Evolutionary conservation across 169 alveolate genomes (phyloP).

Genomic region (Theileria orientalis): DNA sequence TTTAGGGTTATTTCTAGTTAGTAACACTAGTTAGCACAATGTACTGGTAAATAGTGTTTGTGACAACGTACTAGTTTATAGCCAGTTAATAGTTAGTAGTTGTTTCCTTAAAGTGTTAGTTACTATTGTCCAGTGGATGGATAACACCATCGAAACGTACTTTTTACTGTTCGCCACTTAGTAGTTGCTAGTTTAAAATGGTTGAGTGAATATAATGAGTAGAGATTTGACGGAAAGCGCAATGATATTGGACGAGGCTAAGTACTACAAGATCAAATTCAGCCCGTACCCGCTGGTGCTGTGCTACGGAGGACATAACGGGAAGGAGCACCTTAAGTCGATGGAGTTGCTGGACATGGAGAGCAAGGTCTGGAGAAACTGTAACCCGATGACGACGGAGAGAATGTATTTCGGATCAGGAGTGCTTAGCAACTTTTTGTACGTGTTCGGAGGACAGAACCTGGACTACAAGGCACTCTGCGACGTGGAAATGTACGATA

Average conservation of each 20-base stretch:
- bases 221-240: conserved; percentile 81
- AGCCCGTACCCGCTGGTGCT: conserved; percentile 82
- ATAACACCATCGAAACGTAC: no score
- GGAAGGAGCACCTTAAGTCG: conserved; percentile 75
- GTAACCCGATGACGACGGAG: conserved; percentile 84
- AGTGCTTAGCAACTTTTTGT: conserved; percentile 75
- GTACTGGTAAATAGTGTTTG: neutral
- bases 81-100: no score
- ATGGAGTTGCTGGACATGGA: conserved; percentile 82
- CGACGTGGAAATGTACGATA: conserved; percentile 87
- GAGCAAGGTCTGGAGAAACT: conserved; percentile 85
- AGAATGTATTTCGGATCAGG: conserved; percentile 81
- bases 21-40: neutral
- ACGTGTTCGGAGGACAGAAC: conserved; percentile 88
- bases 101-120: no score
- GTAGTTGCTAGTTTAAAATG: no score
- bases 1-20: neutral
- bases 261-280: conserved; percentile 77
- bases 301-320: conserved; percentile 83
- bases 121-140: no score
- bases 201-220: no score
- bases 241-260: conserved; percentile 77
- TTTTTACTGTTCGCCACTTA: no score
- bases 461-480: conserved; percentile 88
- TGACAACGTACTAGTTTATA: no score